A percentile compares a stretch with the other conserved stretches of the same genome.
Evolutionary conservation across 768 basidiomycete species (phyloP).

Genomic region (Auricularia heimuer): DNA sequence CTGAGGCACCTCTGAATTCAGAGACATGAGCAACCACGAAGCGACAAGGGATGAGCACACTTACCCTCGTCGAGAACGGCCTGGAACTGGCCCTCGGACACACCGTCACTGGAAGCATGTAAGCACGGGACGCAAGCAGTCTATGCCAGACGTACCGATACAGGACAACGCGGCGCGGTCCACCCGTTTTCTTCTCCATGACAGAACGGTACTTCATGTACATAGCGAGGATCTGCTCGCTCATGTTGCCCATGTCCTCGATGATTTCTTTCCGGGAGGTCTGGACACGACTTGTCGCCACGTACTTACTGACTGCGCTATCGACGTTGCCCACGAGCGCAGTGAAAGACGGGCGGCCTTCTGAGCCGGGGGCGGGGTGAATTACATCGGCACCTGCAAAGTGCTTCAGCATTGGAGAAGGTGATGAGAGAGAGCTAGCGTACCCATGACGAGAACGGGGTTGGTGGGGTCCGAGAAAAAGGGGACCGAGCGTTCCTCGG

Average conservation of each 20-base stretch:
- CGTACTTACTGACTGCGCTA: slow-evolving; percentile 62
- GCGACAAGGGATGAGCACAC: slow-evolving; percentile 30
- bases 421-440: neutral
- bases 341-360: slow-evolving; percentile 74
- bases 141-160: slow-evolving; percentile 41
- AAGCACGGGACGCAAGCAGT: neutral
- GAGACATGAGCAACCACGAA: neutral
- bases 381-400: slow-evolving; percentile 67
- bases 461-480: slow-evolving; percentile 58
- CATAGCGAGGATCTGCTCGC: slow-evolving; percentile 44
- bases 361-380: slow-evolving; percentile 71
- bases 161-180: slow-evolving; percentile 67
- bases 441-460: slow-evolving; percentile 75
- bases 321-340: slow-evolving; percentile 76
- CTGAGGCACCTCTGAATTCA: slow-evolving; percentile 37
- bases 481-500: slow-evolving; percentile 55
- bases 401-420: neutral
- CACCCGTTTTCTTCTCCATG: slow-evolving; percentile 40
- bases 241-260: slow-evolving; percentile 57
- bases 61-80: slow-evolving; percentile 32
- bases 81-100: slow-evolving; percentile 46
- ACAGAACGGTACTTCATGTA: slow-evolving; percentile 47
- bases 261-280: slow-evolving; percentile 67
- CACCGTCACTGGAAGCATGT: slow-evolving; percentile 30
- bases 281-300: slow-evolving; percentile 53